Evolutionary conservation across 1,139 yeast species (phyloP).

Genomic region (Scheffersomyces stambukii): DNA sequence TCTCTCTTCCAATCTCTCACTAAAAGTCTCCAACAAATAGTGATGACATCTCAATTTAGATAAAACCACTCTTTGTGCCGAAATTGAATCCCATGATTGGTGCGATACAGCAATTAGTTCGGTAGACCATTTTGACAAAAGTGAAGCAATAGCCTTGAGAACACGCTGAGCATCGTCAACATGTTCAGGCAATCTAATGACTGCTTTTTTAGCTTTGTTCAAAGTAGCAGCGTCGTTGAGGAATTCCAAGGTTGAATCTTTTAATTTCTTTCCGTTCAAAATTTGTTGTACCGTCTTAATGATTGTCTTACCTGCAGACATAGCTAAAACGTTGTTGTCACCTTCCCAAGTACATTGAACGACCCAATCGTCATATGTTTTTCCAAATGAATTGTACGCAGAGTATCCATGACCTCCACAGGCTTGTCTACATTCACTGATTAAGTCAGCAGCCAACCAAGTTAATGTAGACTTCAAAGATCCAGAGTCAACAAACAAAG

Average conservation of each 20-base stretch:
- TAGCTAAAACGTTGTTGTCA: conserved; percentile 81
- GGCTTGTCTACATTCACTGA: conserved; percentile 90
- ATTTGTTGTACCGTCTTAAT: conserved; percentile 48
- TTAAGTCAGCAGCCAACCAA: conserved; percentile 75
- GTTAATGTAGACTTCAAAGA: conserved; percentile 87
- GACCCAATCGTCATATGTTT: conserved; percentile 87
- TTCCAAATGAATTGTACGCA: conserved; percentile 84
- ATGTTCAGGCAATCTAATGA: conserved; percentile 11
- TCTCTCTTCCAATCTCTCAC: conserved; percentile 18
- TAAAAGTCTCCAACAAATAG: conserved; percentile 32
- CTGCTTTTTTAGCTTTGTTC: conserved; percentile 11
- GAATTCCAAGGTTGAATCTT: conserved; percentile 12
- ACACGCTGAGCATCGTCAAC: conserved; percentile 13
- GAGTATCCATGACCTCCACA: conserved; percentile 98
- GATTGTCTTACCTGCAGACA: conserved; percentile 77
- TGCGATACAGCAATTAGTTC: conserved; percentile 12
- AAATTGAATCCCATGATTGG: conserved; percentile 28
- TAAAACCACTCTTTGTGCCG: conserved; percentile 53
- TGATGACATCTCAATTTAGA: conserved; percentile 51
- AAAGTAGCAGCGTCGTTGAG: conserved; percentile 13
- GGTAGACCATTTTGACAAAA: conserved; percentile 9
- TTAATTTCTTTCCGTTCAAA: conserved; percentile 11
- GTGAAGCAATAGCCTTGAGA: conserved; percentile 12
- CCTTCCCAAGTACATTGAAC: conserved; percentile 99
- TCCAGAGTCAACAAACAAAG: conserved; percentile 81